These are phyloP conservation scores for Rhododendron vialii DNA, from an alignment of 148 eudicot genomes.

Conservation along the genomic window DNA sequence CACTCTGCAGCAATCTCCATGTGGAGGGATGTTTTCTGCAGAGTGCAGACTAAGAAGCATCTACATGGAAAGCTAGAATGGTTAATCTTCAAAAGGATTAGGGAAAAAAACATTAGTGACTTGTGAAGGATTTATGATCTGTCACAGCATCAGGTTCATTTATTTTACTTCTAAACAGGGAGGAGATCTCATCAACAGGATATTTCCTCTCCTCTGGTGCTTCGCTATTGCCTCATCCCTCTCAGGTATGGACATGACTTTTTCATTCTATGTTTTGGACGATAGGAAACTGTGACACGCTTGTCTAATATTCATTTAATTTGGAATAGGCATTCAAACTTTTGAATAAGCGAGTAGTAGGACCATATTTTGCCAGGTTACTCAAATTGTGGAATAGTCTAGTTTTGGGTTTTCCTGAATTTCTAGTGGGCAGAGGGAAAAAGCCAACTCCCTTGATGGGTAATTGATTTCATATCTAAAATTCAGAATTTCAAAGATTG, in stretches of 20 bases:
- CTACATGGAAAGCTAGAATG: not conserved
- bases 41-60: not conserved
- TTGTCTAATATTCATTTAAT: not conserved
- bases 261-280: conserved; percentile 6
- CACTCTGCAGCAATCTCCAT: not conserved
- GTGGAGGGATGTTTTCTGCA: not conserved
- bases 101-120: not conserved
- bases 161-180: conserved; percentile 23
- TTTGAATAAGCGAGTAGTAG: not conserved
- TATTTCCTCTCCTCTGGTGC: conserved; percentile 59
- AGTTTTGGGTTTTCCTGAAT: not conserved
- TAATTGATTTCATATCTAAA: not conserved
- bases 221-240: conserved; percentile 58
- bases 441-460: not conserved
- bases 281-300: not conserved
- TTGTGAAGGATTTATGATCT: not conserved
- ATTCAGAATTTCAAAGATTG: not conserved
- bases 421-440: not conserved
- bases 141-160: not conserved
- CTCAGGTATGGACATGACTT: conserved; percentile 45
- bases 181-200: conserved; percentile 19
- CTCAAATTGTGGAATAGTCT: not conserved
- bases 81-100: not conserved
- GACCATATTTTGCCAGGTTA: not conserved
- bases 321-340: not conserved